Base-by-base conservation (phyloP, 768 basidiomycete species). In the Pholiota molesta region DNA sequence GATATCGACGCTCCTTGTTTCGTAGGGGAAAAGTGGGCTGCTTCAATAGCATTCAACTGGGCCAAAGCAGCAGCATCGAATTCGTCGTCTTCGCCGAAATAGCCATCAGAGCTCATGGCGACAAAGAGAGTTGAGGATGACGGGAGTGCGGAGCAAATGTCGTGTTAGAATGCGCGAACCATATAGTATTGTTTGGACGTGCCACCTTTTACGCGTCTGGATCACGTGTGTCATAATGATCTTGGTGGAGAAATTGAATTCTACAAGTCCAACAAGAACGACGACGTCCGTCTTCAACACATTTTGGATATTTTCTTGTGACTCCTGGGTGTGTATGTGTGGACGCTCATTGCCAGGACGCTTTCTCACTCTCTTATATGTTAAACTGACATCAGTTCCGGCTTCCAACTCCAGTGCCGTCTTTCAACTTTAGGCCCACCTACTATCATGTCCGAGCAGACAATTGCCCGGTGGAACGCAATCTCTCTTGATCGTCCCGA, bases 21-120 rank as follows among this genome's bases (percentile, higher is more conserved):
- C 2, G 55, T 66, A n/a, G 71, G 70, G 31, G 69, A 72, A 59
- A 68, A 61, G 69, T 85, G 80, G 16, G 84, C 81, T 10, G 89
- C 86, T 75, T 94, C 91, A 49, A 94, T 87, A 19, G 84, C 81
- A 68, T 91, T 88, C 23, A 94, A 79, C 68, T 89, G 81, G 39
- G 81, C 74, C 7, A 92, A 68, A 3, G 84, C 81, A 37, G 81
- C 83, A 47, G 82, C 82, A 73, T 92, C 83, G 40, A 89, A 69
- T 55, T 79, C 82, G 31, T 89, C 88, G 63, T 86, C 86, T n/a
- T 64, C 69, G 63, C 85, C 83, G 70, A 90, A 93, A 69, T 87
- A 91, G 44, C 81, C 87, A 76, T 91, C 91, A 37, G 89, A 91
- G 78, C 86, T 90, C 90, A 93, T 91, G 42, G n/a, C 42, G 60